Base-by-base conservation (phyloP, 139 green algal genomes). In the Raphidocelis subcapitata region DNA sequence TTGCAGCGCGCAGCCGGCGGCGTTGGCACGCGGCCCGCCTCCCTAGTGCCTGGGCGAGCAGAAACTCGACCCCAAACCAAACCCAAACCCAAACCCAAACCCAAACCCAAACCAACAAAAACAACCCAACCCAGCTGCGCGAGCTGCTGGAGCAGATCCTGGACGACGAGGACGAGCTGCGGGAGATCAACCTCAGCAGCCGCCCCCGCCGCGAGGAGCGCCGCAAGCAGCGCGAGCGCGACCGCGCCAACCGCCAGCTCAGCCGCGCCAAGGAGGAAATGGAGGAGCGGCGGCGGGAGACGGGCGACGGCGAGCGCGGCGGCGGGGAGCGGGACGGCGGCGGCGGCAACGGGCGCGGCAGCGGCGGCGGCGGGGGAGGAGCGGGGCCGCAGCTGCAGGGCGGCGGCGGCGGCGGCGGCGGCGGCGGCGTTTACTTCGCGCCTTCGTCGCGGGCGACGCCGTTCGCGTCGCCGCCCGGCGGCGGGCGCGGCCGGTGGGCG, bases 141-240 rank as follows among this genome's bases (percentile, higher is more conserved):
- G 84, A 95, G 71, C 76, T 96, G 87, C 79, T 97, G 62, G 87
- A 96, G 70, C 91, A 97, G 79, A 68, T 98, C 46, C 91, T 98
- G 89, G 93, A 98, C 57, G 93, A 98, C 74, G 92, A 97, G 80
- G 93, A 98, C 61, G 93, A 98, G 79, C 70, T 97, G 72, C 74
- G 83, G 14, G 87, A 97, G 72, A 79, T 98, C 46, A 97, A 97
- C 82, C 84, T 98, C 26, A 92, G 73, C 77, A 94, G 80, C 62
- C 79, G 91, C 0, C 91, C 90, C 18, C 72, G 80, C 33, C 73
- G 89, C 2, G 91, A 97, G 79, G 92, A 97, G 79, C 74, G 83
- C 35, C 80, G 85, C 18, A 81, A 87, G 31, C 79, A 90, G 78
- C 81, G 93, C 3, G 93, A 97, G 79, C 69, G 85, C 0, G 86